Base-by-base conservation (phyloP, 2,329 filamentous ascomycete genomes). In the Aspergillus novoparasiticus region DNA sequence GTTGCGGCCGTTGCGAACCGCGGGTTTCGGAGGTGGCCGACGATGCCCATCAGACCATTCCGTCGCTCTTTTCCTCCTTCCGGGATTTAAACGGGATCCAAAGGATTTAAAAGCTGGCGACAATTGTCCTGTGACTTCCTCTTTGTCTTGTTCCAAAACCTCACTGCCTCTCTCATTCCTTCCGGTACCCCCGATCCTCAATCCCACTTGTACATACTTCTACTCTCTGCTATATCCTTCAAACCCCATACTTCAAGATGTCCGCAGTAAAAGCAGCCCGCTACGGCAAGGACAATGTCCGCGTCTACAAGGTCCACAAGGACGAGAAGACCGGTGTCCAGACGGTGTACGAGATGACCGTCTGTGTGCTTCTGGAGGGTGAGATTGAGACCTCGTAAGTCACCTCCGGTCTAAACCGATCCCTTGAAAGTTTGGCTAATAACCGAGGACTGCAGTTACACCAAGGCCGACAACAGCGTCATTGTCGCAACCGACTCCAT, bases 401-500 rank as follows among this genome's bases (percentile, higher is more conserved):
- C 41, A 32, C 23, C 39, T 43, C 34, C 9, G 26, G 23, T 11
- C 30, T 4, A n/a, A 9, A 3, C 23, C 45, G 30, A 36, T 16
- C 21, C 48, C 32, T 32, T 9, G 41, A 23, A 23, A 14, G 55
- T 21, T 46, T 14, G 34, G 12, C 34, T 58, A 43, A 62, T 32
- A 56, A 60, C 32, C 43, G 28, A 43, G 54, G n/a, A n/a, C 32
- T 30, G 63, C 64, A 96, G 92, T 68, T 99, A 97, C 85, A 99
- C 94, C 66, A 80, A 87, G 75, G 94, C 93, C 72, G 94, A 99
- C 83, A 99, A 99, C 85, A 91, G 90, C 73, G 92, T 96, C 68
- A 88, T 99, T 63, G 94, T 99, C 65, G 93, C 95, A 67, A 99
- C 95, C 65, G 95, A 99, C 81, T 94, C 93, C 30, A 96, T 98